Conservation (phyloP, 495 filamentous ascomycete species). For the Talaromyces ruber region DNA sequence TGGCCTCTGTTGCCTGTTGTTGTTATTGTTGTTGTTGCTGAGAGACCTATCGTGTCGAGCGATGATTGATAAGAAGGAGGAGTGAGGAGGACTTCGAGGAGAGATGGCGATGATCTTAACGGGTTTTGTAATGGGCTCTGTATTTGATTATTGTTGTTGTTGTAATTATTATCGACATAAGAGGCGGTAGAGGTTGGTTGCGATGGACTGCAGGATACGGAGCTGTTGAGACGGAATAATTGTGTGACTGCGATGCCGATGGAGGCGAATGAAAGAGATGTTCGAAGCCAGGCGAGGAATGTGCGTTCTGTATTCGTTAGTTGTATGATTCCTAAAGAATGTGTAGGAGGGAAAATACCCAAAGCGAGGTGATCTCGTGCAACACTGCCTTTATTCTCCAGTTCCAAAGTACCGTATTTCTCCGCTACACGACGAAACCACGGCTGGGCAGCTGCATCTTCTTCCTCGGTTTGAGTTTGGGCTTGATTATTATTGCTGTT, state of each 20-base stretch:
- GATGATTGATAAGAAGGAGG: neutral
- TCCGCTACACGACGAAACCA: constrained; percentile 48
- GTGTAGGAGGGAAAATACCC: constrained; percentile 44
- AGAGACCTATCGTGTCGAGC: constrained; percentile 1
- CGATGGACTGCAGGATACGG: constrained; percentile 25
- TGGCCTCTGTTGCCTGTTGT: constrained; percentile 12
- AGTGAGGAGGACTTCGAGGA: constrained; percentile 9
- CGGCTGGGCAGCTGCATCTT: constrained; percentile 11
- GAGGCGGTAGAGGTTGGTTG: neutral
- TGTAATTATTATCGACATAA: neutral
- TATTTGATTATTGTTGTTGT: neutral
- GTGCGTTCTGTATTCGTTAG: constrained; percentile 62
- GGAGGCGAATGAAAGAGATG: constrained; percentile 88
- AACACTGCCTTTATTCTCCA: constrained; percentile 95
- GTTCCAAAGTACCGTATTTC: constrained; percentile 73
- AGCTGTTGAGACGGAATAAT: constrained; percentile 84
- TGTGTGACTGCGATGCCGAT: constrained; percentile 97
- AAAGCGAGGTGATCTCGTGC: constrained; percentile 91
- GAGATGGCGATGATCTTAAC: neutral
- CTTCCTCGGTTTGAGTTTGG: neutral
- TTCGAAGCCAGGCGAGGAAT: constrained; percentile 94
- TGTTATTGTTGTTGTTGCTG: no score
- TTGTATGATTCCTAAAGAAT: neutral
- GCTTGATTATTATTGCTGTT: neutral
- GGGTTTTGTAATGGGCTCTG: neutral